Evolutionary conservation across 306 rosid genomes (phyloP), one percentile per base, ranked within the genome.

Genomic region (Lotus japonicus): DNA sequence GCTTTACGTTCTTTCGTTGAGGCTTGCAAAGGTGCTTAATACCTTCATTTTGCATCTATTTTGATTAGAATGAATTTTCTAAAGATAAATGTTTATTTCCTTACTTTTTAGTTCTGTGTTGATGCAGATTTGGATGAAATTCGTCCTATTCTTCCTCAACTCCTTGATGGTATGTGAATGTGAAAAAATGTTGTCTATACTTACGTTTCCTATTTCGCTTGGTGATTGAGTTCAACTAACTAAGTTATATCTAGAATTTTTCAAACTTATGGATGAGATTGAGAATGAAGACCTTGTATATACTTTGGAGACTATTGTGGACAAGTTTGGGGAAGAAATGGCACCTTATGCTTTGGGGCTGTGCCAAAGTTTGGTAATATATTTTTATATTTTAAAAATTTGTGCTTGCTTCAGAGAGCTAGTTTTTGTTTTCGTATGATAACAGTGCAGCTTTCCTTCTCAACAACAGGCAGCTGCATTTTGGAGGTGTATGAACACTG

Each of bases 301-400:
- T 80, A 92, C 98, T 35, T 82, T 92, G 88, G 97, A 92, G 87
- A 92, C 97, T 64, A 92, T 92, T 66, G 98, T 92, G 76, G 98
- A 92, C 71, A 92, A 92, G 68, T 92, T 92, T 56, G 98, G 97
- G 71, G 98, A 92, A 84, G 97, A 92, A 82, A 92, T 92, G 91
- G 97, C 97, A 61, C 95, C 98, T 59, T 92, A 92, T 80, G 98
- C 98, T 6, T 84, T 92, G 75, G 95, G 98, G 52, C 80, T 92
- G 61, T 92, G 98, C 82, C 92, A 88, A 76, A 86, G 84, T 81
- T 83, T 92, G 95, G 98, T 92, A 89, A 83, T 51, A 67, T 62
- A 54, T 62, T 42, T 57, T 11, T 31, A 38, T 38, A 18, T 10
- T 33, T 36, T 0, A 55, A 43, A 18, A 17, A 59, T 16, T 54